phyloP scores from a whole-genome alignment of 495 filamentous ascomycete genomes.

The Podospora australis region DNA sequence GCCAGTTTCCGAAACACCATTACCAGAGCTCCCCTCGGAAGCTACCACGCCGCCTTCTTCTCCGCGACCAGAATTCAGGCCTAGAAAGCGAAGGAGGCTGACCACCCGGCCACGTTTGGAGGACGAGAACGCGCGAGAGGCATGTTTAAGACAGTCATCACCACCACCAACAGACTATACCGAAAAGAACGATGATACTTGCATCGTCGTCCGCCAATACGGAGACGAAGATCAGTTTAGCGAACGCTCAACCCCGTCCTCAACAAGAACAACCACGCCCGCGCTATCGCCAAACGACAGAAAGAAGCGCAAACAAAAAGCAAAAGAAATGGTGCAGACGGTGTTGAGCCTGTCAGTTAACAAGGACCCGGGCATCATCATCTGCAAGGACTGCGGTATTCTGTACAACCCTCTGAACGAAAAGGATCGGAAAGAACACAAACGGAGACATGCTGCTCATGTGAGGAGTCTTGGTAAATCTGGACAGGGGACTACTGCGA shows the following conservation, averaged over 20 bases:
- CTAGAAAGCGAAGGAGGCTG: background rate
- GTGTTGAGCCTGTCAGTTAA: slow-evolving; percentile 35
- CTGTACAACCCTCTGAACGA: slow-evolving; percentile 43
- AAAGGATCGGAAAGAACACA: slow-evolving; percentile 39
- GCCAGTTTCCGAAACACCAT: no score
- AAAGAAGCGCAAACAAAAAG: slow-evolving; percentile 7
- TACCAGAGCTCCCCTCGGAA: background rate
- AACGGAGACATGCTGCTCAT: slow-evolving; percentile 29
- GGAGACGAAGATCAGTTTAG: background rate
- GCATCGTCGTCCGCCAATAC: background rate
- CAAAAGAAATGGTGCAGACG: slow-evolving; percentile 34
- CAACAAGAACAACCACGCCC: background rate
- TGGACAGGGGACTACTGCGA: no score
- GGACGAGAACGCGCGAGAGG: background rate
- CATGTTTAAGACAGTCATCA: background rate
- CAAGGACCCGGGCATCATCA: slow-evolving; percentile 31
- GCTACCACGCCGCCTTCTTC: slow-evolving; percentile 24
- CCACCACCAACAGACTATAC: background rate
- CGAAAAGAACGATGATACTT: background rate
- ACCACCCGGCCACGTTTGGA: no score
- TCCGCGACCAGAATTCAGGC: slow-evolving; percentile 9
- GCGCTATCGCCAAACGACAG: slow-evolving; percentile 3
- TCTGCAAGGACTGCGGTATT: slow-evolving; percentile 41
- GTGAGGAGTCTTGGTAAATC: slow-evolving; percentile 9
- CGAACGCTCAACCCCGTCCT: background rate